Evolutionary conservation across 176 grass and related monocot genomes (phyloP).

Genomic region (Oryza officinalis): DNA sequence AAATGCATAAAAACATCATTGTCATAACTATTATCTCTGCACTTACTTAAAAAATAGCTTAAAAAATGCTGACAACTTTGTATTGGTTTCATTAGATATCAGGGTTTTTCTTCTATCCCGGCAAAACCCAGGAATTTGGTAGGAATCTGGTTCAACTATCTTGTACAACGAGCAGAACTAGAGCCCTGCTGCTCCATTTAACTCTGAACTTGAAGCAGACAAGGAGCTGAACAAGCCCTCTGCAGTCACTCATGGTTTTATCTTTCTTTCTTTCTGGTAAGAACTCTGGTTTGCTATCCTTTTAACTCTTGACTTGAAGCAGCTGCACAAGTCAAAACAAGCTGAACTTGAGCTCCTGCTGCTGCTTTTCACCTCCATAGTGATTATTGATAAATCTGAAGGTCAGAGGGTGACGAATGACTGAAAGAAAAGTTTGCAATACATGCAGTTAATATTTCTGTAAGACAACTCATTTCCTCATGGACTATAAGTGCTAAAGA

Average conservation of each 20-base stretch:
- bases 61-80: neutral
- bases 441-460: neutral
- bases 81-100: neutral
- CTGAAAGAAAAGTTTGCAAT: neutral
- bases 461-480: neutral
- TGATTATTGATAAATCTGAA: slow-evolving; percentile 13
- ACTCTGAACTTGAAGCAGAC: too few relatives aligned
- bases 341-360: neutral
- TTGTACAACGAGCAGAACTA: neutral
- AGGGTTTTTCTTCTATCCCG: neutral
- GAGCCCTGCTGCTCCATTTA: too few relatives aligned
- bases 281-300: neutral
- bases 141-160: neutral
- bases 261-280: neutral
- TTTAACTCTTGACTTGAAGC: neutral
- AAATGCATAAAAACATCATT: too few relatives aligned
- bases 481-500: too few relatives aligned
- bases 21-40: neutral
- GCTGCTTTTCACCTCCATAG: neutral
- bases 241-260: neutral
- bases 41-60: neutral
- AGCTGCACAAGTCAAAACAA: neutral
- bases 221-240: too few relatives aligned
- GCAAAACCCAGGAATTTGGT: neutral
- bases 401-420: neutral